Evolutionary conservation across 1,139 yeast species (phyloP).

Genomic region (Blastobotrys illinoisensis): DNA sequence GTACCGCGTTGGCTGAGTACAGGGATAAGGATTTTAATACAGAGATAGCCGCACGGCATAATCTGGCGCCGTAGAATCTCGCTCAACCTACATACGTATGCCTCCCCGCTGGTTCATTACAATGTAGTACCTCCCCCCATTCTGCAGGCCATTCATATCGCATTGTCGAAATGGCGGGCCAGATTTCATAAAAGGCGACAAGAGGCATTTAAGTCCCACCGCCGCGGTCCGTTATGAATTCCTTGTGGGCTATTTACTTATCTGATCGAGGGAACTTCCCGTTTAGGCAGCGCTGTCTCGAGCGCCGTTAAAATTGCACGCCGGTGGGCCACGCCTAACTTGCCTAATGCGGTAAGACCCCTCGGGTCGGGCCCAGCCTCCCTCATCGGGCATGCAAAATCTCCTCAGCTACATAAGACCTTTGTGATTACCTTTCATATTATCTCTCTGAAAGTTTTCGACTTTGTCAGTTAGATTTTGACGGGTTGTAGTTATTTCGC

Average conservation of each 20-base stretch:
- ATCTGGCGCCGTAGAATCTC: too few species aligned
- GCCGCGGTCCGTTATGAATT: not conserved
- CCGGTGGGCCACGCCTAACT: not conserved
- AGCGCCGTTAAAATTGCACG: not conserved
- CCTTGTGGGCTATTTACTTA: not conserved
- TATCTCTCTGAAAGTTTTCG: too few species aligned
- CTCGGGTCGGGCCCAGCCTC: not conserved
- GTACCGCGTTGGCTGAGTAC: too few species aligned
- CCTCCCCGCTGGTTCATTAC: too few species aligned
- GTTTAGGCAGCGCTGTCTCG: not conserved
- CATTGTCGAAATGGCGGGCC: not conserved
- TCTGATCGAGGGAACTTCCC: not conserved
- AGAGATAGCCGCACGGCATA: too few species aligned
- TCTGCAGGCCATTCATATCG: too few species aligned
- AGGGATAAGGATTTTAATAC: too few species aligned
- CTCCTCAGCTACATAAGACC: not conserved
- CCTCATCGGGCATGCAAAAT: not conserved
- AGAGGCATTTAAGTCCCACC: not conserved
- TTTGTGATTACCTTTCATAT: not conserved
- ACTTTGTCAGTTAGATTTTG: not conserved
- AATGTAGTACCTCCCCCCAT: too few species aligned
- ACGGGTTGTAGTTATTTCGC: not conserved
- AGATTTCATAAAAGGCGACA: not conserved
- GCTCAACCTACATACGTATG: too few species aligned
- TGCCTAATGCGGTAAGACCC: not conserved